These are phyloP conservation scores for Rhizophora mangle DNA, from an alignment of 345 rosid genomes.

Conservation along the genomic window DNA sequence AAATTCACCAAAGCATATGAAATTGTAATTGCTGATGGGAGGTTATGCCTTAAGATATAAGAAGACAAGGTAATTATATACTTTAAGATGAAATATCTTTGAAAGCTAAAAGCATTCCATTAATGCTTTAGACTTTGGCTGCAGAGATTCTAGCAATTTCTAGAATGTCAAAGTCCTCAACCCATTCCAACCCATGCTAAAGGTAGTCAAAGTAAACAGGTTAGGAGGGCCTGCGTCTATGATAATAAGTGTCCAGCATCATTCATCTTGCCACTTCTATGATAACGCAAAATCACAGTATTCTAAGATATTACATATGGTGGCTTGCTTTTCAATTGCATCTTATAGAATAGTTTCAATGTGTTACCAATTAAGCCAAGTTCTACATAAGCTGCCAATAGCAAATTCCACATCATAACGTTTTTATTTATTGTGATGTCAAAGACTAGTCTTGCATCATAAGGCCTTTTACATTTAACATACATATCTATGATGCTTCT, in stretches of 20 bases:
- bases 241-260: slow-evolving; percentile 60
- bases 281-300: slow-evolving; percentile 44
- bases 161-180: slow-evolving; percentile 34
- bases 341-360: slow-evolving; percentile 61
- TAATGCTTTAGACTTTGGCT: no score
- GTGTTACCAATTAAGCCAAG: slow-evolving; percentile 52
- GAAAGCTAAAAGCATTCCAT: slow-evolving; percentile 48
- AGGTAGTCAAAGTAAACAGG: slow-evolving; percentile 51
- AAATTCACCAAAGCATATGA: slow-evolving; percentile 58
- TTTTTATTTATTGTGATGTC: slow-evolving; percentile 42
- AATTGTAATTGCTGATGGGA: slow-evolving; percentile 22
- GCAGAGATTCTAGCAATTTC: neutral
- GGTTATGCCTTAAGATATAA: slow-evolving; percentile 42
- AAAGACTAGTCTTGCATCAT: slow-evolving; percentile 48
- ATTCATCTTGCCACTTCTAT: slow-evolving; percentile 39
- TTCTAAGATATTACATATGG: slow-evolving; percentile 68
- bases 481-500: slow-evolving; percentile 57
- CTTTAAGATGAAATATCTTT: slow-evolving; percentile 35
- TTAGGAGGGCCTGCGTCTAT: slow-evolving; percentile 59
- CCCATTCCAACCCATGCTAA: slow-evolving; percentile 57
- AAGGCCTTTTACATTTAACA: slow-evolving; percentile 51
- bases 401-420: slow-evolving; percentile 57
- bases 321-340: slow-evolving; percentile 66
- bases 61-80: slow-evolving; percentile 58
- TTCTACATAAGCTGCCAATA: slow-evolving; percentile 63